Conservation (phyloP, 1,284 basidiomycete species). For the Apiotrichum montevideense region DNA sequence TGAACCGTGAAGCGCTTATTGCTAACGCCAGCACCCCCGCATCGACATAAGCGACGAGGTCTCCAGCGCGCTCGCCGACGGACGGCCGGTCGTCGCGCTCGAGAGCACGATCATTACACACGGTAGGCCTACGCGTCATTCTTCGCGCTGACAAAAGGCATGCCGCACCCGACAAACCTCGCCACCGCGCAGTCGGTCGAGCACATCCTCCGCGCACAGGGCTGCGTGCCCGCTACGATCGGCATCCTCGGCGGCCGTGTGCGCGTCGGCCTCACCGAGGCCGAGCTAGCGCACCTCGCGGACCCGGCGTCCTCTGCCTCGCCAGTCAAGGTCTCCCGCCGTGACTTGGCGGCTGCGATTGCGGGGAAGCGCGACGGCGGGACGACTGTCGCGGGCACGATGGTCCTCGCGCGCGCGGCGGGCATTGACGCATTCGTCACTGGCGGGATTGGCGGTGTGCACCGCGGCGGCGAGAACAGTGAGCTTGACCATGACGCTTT, state of each 20-base stretch:
- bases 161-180: constrained; percentile 73
- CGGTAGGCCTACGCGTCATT: constrained; percentile 38
- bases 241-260: constrained; percentile 76
- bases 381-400: constrained; percentile 83
- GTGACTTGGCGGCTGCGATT: constrained; percentile 77
- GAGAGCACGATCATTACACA: constrained; percentile 86
- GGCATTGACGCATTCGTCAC: constrained; percentile 67
- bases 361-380: constrained; percentile 69
- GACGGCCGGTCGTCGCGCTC: constrained; percentile 50
- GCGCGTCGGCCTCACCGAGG: constrained; percentile 69
- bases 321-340: constrained; percentile 70
- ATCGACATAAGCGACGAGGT: constrained; percentile 56
- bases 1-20: too few species aligned
- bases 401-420: constrained; percentile 70
- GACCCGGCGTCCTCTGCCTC: constrained; percentile 43
- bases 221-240: constrained; percentile 83
- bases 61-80: constrained; percentile 60
- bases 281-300: constrained; percentile 63
- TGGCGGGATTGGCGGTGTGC: constrained; percentile 62
- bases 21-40: constrained; percentile 20
- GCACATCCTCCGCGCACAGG: constrained; percentile 64
- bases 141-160: constrained; percentile 40
- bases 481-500: constrained; percentile 24
- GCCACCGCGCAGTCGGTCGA: constrained; percentile 72
- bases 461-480: constrained; percentile 85